Evolutionary conservation across 1,284 basidiomycete species (phyloP).

Genomic region (Cerioporus squamosus): DNA sequence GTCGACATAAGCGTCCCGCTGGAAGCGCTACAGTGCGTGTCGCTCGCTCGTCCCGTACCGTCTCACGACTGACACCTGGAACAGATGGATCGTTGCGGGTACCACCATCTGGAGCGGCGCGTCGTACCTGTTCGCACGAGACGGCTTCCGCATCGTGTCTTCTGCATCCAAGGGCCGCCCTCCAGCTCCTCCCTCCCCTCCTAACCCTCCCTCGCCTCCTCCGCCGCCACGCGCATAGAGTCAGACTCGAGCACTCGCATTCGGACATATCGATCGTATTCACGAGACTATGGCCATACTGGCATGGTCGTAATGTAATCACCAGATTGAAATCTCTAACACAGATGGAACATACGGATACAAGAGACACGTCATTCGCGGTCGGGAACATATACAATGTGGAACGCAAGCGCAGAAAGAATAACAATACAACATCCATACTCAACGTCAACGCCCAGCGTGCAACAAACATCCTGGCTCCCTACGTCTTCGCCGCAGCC

Average conservation of each 20-base stretch:
- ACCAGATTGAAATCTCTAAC: not conserved
- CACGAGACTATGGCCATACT: not conserved
- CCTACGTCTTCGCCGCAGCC: slow-evolving; percentile 1
- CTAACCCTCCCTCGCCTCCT: slow-evolving; percentile 14
- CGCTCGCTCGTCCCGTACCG: not conserved
- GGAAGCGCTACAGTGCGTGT: slow-evolving; percentile 66
- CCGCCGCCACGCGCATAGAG: not conserved
- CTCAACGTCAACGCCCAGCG: no score
- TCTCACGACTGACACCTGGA: slow-evolving; percentile 4
- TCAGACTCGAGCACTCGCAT: not conserved
- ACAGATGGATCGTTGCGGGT: slow-evolving; percentile 81
- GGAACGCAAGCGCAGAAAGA: not conserved
- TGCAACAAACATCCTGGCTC: not conserved
- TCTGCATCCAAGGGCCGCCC: slow-evolving; percentile 14
- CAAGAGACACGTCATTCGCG: not conserved
- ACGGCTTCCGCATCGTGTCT: slow-evolving; percentile 33
- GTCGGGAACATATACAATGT: not conserved
- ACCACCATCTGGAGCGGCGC: slow-evolving; percentile 94
- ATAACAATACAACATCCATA: slow-evolving; percentile 8
- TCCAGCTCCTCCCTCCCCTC: slow-evolving; percentile 16
- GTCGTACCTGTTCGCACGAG: slow-evolving; percentile 74
- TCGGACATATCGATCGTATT: not conserved
- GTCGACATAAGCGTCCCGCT: slow-evolving; percentile 62
- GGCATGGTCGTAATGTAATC: slow-evolving; percentile 9
- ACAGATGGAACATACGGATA: slow-evolving; percentile 3